Evolutionary conservation across 2,329 filamentous ascomycete genomes (phyloP).

Genomic region (Cladosporium oxysporum): DNA sequence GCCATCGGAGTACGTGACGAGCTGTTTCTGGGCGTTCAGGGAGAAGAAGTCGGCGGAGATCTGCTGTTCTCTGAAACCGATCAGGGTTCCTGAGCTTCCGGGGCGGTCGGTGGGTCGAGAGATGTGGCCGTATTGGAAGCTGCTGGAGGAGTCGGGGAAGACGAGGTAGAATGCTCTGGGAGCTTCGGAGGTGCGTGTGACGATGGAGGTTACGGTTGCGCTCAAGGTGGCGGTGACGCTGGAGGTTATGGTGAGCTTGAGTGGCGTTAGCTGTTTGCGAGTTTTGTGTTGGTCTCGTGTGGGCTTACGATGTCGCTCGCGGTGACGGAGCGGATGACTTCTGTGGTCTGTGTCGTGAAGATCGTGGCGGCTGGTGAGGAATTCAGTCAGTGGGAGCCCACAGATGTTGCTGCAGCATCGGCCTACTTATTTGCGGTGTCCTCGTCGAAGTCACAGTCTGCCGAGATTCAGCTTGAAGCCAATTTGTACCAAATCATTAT

Average conservation of each 20-base stretch:
- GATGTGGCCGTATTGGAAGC: neutral
- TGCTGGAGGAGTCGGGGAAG: neutral
- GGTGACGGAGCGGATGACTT: neutral
- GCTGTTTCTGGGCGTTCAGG: neutral
- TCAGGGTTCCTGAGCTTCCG: neutral
- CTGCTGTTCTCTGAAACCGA: neutral
- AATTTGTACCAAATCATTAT: neutral
- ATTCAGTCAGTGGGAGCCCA: neutral
- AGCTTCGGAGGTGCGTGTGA: neutral
- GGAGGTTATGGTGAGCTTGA: neutral
- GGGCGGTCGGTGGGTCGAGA: neutral
- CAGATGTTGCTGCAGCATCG: fast-evolving
- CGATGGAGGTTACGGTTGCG: neutral
- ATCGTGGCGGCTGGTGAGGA: neutral
- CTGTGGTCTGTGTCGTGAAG: neutral
- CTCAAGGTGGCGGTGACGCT: neutral
- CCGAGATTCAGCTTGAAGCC: neutral
- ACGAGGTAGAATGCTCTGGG: neutral
- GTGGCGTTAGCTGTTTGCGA: neutral
- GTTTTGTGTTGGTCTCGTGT: neutral
- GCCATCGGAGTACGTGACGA: neutral
- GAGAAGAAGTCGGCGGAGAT: neutral
- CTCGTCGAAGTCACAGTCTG: neutral
- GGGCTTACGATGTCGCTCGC: neutral
- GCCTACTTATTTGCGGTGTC: neutral